Base-by-base conservation (phyloP, 2,329 filamentous ascomycete species). In the Rutstroemia sp. region DNA sequence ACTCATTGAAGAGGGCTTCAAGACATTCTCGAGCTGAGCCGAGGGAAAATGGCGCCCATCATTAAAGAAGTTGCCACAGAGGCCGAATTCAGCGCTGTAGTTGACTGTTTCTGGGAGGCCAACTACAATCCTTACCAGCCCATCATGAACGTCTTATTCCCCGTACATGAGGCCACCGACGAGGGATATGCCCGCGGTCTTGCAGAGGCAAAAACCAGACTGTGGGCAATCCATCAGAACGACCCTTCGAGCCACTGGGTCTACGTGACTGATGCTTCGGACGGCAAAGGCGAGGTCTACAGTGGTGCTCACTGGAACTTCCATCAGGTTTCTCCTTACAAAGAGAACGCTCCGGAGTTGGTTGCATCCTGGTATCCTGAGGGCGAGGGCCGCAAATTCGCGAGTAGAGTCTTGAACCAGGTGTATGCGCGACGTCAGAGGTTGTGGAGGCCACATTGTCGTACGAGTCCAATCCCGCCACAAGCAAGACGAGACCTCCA, bases 361-460 rank as follows among this genome's bases (percentile, higher is more conserved):
- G 38, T 10, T 4, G 49, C n/a, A 8, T 27, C 25, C 21, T 52
- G 12, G 50, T 44, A 23, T 12, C 50, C 50, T n/a, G 50, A 52
- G 44, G 23, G 50, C 10, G 50, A 52, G 30, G 50, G 21, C 16
- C 50, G 50, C 2, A 39, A 45, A 1, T 52, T 52, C 12, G 19
- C 27, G 2, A 23, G 19, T 6, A 14, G 1, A 6, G 12, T 45
- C 21, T 14, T 52, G 6, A 14, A 2, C 1, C 23, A 34, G 21
- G 9, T 52, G 2, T 52, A 44, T 37, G 23, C 21, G 6, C 27
- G 25, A 37, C 23, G 3, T 2, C 10, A 6, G 5, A 25, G 50
- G 1, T 44, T 52, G 50, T 12, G 14, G n/a, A 52, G 50, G 30
- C 50, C 39, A 30, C 39, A 52, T n/a, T 23, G 38, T 34, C 39